Base-by-base conservation (phyloP, 1,284 basidiomycete genomes). In the Leccinum ponderosum region DNA sequence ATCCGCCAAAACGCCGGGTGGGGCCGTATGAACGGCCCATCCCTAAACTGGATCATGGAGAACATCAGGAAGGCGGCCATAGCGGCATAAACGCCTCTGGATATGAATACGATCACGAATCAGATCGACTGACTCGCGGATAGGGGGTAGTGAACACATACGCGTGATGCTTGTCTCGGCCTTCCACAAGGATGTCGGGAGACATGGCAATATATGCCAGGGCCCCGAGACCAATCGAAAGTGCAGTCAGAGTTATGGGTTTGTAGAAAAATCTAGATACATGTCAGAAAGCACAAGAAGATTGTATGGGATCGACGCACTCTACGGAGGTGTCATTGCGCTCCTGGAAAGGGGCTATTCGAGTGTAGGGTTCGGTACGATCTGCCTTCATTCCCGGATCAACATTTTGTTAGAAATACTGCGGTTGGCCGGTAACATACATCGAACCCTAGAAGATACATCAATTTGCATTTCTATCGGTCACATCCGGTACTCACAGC, bases 41-140 rank as follows among this genome's bases (percentile, higher is more conserved):
- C 91, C 59, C 91, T 87, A 71, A 93, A 93, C 68, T 94, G 92
- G 52, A 94, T 80, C 83, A 91, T 89, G 31, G 89, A 90, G 74
- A 93, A 94, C 59, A 86, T 75, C 58, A 93, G 79, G 73, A 93
- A 93, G 53, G 87, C 82, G 17, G 80, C 80, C 54, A 90, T 78
- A 14, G 86, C 82, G 60, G 91, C 91, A 67, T 90, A 90, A 58
- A 84, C 79, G 44, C 90, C 90, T 62, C 89, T 91, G 66, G 3
- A 48, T 22, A 60, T 58, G 58, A 64, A 57, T 61, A 59, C 66
- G 60, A 62, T 61, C 42, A 48, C 4, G 48, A 44, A 20, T 27
- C 55, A 54, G 60, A 66, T 53, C 53, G 44, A 37, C n/a, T 62
- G 4, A 47, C 48, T 53, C 39, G 25, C 55, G 56, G 44, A 59